These are phyloP conservation scores for Massariosphaeria phaeospora DNA, from an alignment of 495 filamentous ascomycete species.

Conservation along the genomic window DNA sequence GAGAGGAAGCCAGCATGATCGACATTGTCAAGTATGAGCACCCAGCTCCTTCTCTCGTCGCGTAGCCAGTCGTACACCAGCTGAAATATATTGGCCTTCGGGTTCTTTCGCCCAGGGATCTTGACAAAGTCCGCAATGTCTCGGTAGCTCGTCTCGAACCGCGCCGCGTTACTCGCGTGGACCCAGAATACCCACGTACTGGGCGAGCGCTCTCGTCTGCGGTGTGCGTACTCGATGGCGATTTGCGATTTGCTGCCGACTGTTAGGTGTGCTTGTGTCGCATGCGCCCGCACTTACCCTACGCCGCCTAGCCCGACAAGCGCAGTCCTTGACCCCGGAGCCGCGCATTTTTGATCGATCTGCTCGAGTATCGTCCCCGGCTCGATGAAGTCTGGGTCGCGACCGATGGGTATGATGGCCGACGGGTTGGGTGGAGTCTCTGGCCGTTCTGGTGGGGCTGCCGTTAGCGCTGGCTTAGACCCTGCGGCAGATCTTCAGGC, in stretches of 20 bases:
- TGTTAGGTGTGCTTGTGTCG: background rate
- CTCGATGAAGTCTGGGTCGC: slow-evolving; percentile 44
- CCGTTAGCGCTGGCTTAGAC: slow-evolving; percentile 8
- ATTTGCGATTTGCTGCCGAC: slow-evolving; percentile 49
- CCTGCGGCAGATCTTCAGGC: background rate
- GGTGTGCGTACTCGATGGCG: slow-evolving; percentile 49
- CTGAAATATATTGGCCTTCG: slow-evolving; percentile 37
- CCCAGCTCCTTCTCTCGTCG: slow-evolving; percentile 41
- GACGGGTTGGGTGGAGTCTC: slow-evolving; percentile 17
- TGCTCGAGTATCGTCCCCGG: slow-evolving; percentile 39
- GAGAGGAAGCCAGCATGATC: slow-evolving; percentile 47
- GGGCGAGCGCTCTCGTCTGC: slow-evolving; percentile 31
- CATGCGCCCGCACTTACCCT: slow-evolving; percentile 38
- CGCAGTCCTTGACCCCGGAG: slow-evolving; percentile 29
- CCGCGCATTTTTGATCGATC: slow-evolving; percentile 35
- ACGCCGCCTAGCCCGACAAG: slow-evolving; percentile 43
- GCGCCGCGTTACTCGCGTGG: slow-evolving; percentile 32
- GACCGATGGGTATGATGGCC: slow-evolving; percentile 36
- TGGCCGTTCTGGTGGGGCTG: background rate
- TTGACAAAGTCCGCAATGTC: slow-evolving; percentile 31
- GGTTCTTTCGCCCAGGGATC: slow-evolving; percentile 32
- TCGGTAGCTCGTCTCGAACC: slow-evolving; percentile 31
- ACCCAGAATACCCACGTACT: slow-evolving; percentile 37
- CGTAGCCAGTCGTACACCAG: slow-evolving; percentile 43
- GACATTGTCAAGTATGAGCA: slow-evolving; percentile 52